Base-by-base conservation (phyloP, 768 basidiomycete genomes). In the Tulasnella sp. region DNA sequence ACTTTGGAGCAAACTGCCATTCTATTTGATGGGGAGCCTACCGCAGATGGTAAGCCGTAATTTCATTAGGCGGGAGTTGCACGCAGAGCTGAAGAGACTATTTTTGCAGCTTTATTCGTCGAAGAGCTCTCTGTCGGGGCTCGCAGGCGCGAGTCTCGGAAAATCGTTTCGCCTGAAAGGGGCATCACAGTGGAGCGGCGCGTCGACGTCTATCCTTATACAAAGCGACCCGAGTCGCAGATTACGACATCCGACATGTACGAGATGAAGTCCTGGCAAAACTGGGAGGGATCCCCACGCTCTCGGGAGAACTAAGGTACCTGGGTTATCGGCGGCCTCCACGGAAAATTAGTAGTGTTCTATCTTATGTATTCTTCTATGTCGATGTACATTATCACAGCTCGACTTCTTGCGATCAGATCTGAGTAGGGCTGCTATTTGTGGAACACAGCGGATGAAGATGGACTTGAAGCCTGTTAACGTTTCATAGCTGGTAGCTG, bases 1-100 rank as follows among this genome's bases (percentile, higher is more conserved):
- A 80, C 82, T 14, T 82, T 83, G 56, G 83, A 83, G 78, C 82
- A 83, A 75, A 82, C 82, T 14, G 81, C 82, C 6, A 79, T 76
- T 14, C 76, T 83, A 56, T 83, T 83, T 78, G 83, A 83, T 75
- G 82, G 82, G 24, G n/a, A 52, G n/a, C 52, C 52, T 8, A 52
- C 24, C 52, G 24, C n/a, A 12, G 52, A 52, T 52, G 24, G 52
- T 52, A 52, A n/a, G n/a, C n/a, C n/a, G n/a, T n/a, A n/a, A n/a
- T n/a, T n/a, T n/a, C n/a, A n/a, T n/a, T n/a, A n/a, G n/a, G n/a
- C n/a, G n/a, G n/a, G n/a, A n/a, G n/a, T n/a, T n/a, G n/a, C n/a
- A n/a, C n/a, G n/a, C n/a, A n/a, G n/a, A n/a, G n/a, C n/a, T n/a
- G n/a, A n/a, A n/a, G n/a, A n/a, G n/a, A n/a, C n/a, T n/a, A n/a